phyloP scores from a whole-genome alignment of 2,329 filamentous ascomycete species.

The Epichloe festucae region DNA sequence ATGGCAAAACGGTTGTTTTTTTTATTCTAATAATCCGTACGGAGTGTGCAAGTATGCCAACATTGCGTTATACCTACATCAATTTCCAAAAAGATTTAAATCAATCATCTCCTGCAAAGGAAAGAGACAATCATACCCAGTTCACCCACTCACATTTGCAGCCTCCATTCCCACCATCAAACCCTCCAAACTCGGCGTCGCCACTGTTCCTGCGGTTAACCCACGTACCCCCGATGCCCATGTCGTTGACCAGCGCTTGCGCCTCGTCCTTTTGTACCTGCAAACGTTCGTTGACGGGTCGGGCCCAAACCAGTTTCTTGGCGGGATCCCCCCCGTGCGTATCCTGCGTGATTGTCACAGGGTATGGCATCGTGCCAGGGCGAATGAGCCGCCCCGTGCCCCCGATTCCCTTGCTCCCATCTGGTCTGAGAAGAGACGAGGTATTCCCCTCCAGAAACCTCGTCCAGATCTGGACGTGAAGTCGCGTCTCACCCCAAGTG shows the following conservation, averaged over 20 bases:
- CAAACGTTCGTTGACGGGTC: slow-evolving; percentile 34
- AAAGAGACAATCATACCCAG: slow-evolving; percentile 17
- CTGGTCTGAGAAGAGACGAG: slow-evolving; percentile 23
- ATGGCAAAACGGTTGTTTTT: not conserved
- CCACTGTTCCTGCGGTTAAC: slow-evolving; percentile 36
- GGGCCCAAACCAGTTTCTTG: slow-evolving; percentile 42
- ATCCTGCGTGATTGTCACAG: slow-evolving; percentile 47
- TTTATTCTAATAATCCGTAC: not conserved
- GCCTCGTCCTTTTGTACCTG: slow-evolving; percentile 30
- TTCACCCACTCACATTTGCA: slow-evolving; percentile 51
- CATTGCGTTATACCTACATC: not conserved
- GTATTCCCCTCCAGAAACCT: slow-evolving; percentile 30
- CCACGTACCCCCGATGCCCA: slow-evolving; percentile 35
- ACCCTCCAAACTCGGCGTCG: slow-evolving; percentile 40
- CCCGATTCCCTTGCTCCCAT: slow-evolving; percentile 15
- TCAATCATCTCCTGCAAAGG: not conserved
- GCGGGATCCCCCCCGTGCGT: slow-evolving; percentile 42
- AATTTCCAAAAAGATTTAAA: not conserved
- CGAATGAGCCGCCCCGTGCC: slow-evolving; percentile 20
- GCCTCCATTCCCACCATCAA: slow-evolving; percentile 50
- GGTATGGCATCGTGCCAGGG: slow-evolving; percentile 51
- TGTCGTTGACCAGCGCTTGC: slow-evolving; percentile 34
- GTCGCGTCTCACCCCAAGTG: slow-evolving; percentile 47
- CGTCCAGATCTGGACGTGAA: slow-evolving; percentile 56
- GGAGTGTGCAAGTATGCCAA: not conserved